Evolutionary conservation across 176 grass and related monocot genomes (phyloP).

Genomic region (Oropetium thomaeum): DNA sequence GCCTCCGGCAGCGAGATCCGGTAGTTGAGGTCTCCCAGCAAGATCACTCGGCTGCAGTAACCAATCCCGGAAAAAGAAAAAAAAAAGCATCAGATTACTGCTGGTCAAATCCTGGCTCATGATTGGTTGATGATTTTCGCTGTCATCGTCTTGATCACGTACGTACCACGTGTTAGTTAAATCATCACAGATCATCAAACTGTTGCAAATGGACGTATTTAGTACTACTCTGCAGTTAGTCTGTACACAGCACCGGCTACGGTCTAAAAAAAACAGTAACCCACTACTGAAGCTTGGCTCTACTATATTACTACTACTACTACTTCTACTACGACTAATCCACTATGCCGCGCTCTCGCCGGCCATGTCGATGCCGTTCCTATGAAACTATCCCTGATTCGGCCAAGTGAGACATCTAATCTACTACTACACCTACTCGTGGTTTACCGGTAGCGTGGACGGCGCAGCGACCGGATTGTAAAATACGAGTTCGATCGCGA

Average conservation of each 20-base stretch:
- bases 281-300: neutral
- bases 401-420: neutral
- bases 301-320: neutral
- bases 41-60: constrained; percentile 57
- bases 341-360: neutral
- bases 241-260: neutral
- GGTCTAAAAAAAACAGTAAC: neutral
- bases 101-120: constrained; percentile 4
- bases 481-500: neutral
- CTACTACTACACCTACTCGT: neutral
- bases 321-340: no score
- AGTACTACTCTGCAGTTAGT: no score
- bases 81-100: neutral
- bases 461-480: constrained; percentile 16
- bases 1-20: constrained; percentile 74
- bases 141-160: constrained; percentile 8
- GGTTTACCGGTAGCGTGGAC: constrained; percentile 36
- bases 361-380: no score
- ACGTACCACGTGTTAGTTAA: neutral
- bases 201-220: neutral
- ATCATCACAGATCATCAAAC: neutral
- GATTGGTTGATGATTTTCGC: neutral
- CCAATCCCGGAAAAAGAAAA: neutral
- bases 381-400: constrained; percentile 5
- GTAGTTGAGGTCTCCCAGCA: constrained; percentile 81